Conservation (phyloP, 169 alveolate genomes). For the Eimeria acervulina region DNA sequence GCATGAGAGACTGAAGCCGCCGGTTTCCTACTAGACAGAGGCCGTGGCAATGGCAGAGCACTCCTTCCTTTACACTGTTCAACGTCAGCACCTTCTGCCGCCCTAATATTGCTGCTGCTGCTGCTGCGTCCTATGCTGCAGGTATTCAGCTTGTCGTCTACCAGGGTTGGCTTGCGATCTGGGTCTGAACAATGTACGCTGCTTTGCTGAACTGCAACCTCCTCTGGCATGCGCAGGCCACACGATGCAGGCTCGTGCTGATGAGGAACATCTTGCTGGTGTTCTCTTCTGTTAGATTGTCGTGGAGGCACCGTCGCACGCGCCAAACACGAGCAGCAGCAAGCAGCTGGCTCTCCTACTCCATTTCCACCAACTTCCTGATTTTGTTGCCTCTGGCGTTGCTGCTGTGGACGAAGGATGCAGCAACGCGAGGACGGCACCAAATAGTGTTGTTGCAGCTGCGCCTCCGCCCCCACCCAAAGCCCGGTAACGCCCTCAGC, state of each 20-base stretch:
- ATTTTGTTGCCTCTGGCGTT: neutral
- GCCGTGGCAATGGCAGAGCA: neutral
- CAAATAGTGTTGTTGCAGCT: conserved; percentile 43
- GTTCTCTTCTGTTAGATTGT: neutral
- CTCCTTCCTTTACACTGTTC: neutral
- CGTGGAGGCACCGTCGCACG: neutral
- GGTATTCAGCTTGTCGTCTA: neutral
- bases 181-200: neutral
- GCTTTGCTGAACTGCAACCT: conserved; percentile 14
- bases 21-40: neutral
- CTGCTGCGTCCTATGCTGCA: neutral
- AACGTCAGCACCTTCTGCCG: neutral
- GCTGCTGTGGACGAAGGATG: conserved; percentile 59
- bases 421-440: conserved; percentile 43
- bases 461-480: conserved; percentile 69
- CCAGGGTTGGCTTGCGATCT: neutral
- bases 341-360: neutral
- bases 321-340: conserved; percentile 49
- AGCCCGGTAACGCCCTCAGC: conserved; percentile 60
- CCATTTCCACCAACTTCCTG: neutral
- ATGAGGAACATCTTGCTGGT: neutral
- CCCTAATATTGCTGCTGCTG: conserved; percentile 11
- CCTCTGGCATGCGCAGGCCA: neutral
- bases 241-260: conserved; percentile 11
- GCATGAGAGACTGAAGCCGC: neutral